Conservation (phyloP, 2,329 filamentous ascomycete species). For the Fonsecaea erecta region DNA sequence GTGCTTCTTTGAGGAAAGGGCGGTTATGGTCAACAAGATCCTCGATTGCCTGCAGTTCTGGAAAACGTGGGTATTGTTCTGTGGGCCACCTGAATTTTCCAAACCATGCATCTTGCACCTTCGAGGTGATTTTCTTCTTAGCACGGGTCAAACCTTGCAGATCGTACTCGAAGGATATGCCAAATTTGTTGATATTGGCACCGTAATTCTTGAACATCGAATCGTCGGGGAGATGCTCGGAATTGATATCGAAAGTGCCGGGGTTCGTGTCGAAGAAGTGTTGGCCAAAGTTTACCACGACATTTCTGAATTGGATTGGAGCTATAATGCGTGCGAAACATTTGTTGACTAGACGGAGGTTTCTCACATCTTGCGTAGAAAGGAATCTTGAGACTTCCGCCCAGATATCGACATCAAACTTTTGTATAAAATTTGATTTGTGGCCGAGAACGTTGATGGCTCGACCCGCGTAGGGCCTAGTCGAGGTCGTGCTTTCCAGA, state of each 20-base stretch:
- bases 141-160: slow-evolving; percentile 51
- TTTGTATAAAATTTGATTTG: slow-evolving; percentile 1
- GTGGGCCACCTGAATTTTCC: slow-evolving; percentile 69
- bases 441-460: not conserved
- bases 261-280: slow-evolving; percentile 55
- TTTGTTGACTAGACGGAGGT: slow-evolving; percentile 64
- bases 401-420: slow-evolving; percentile 67
- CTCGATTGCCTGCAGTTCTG: slow-evolving; percentile 64
- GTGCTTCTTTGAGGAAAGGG: slow-evolving; percentile 50
- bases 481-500: not conserved
- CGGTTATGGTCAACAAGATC: slow-evolving; percentile 59
- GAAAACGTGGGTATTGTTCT: slow-evolving; percentile 63
- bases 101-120: slow-evolving; percentile 64
- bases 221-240: slow-evolving; percentile 47
- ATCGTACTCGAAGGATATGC: slow-evolving; percentile 70
- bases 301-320: slow-evolving; percentile 63
- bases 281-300: slow-evolving; percentile 68
- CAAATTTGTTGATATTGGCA: slow-evolving; percentile 66
- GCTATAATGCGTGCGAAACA: slow-evolving; percentile 65
- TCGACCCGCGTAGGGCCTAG: not conserved
- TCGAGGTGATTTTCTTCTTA: slow-evolving; percentile 61
- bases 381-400: slow-evolving; percentile 61
- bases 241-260: slow-evolving; percentile 41
- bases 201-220: slow-evolving; percentile 66
- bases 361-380: slow-evolving; percentile 62